Percentiles rank a stretch among this genome's conserved stretches.
Evolutionary conservation across 1,284 basidiomycete species (phyloP).

Genomic region (Irpex lacteus): DNA sequence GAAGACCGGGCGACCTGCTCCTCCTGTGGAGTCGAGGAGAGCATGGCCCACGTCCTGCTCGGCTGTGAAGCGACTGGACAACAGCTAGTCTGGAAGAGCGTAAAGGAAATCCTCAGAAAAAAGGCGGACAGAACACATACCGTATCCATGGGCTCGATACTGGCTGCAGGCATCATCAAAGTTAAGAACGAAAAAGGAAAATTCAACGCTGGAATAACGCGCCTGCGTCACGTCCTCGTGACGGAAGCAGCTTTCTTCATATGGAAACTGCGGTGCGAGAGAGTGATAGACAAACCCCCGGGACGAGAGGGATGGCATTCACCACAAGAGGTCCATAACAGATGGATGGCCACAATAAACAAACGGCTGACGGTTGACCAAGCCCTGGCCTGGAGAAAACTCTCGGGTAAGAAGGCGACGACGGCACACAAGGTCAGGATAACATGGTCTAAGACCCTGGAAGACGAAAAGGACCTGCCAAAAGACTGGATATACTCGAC

Average conservation of each 20-base stretch:
- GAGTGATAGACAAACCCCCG: neutral
- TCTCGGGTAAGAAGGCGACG: neutral
- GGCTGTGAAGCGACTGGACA: constrained; percentile 24
- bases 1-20: constrained; percentile 24
- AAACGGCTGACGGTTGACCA: neutral
- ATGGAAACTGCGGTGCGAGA: neutral
- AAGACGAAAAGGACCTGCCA: neutral
- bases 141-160: neutral
- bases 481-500: neutral
- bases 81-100: constrained; percentile 23
- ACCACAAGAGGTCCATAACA: neutral
- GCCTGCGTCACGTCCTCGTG: neutral
- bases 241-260: neutral
- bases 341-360: neutral
- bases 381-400: neutral
- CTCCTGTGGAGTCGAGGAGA: constrained; percentile 22
- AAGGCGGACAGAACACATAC: neutral
- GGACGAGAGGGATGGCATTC: neutral
- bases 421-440: neutral
- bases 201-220: neutral
- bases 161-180: neutral
- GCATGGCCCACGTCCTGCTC: constrained; percentile 30
- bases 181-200: neutral
- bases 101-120: constrained; percentile 10
- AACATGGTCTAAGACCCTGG: neutral